A percentile compares a stretch with the other conserved stretches of the same genome.
Evolutionary conservation across 1,284 basidiomycete genomes (phyloP).

Genomic region (Apiotrichum sp.): DNA sequence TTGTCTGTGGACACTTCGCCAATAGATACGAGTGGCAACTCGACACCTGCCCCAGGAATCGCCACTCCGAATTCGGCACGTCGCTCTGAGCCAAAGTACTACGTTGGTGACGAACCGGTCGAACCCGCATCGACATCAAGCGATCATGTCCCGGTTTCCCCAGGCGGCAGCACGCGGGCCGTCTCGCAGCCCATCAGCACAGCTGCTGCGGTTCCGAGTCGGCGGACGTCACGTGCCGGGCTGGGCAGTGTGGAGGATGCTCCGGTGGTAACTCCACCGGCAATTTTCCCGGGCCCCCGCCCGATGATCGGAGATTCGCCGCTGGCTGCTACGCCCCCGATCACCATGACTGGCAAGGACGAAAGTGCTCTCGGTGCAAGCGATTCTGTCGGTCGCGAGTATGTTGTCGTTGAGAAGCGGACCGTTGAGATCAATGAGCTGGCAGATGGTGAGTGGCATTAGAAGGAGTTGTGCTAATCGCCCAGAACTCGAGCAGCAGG

Average conservation of each 20-base stretch:
- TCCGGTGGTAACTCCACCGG: slow-evolving; percentile 31
- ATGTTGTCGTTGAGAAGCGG: slow-evolving; percentile 55
- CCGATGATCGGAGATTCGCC: slow-evolving; percentile 36
- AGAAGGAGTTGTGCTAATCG: too few relatives aligned
- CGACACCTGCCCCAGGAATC: slow-evolving; percentile 8
- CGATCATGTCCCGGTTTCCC: not conserved
- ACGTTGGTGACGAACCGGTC: slow-evolving; percentile 32
- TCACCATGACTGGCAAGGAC: slow-evolving; percentile 39
- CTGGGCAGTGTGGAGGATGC: slow-evolving; percentile 30
- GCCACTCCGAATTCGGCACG: slow-evolving; percentile 10
- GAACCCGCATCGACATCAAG: not conserved
- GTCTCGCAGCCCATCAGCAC: slow-evolving; percentile 28
- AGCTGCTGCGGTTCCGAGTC: slow-evolving; percentile 14
- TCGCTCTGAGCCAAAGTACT: slow-evolving; percentile 42
- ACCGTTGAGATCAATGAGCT: slow-evolving; percentile 55
- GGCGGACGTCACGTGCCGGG: slow-evolving; percentile 11
- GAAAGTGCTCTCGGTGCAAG: slow-evolving; percentile 33
- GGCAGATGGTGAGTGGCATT: slow-evolving; percentile 49
- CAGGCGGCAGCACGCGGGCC: slow-evolving; percentile 9
- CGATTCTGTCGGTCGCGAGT: slow-evolving; percentile 46
- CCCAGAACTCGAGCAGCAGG: slow-evolving; percentile 30
- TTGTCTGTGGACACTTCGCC: slow-evolving; percentile 6
- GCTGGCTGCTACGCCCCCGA: slow-evolving; percentile 38
- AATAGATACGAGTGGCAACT: not conserved
- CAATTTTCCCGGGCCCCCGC: slow-evolving; percentile 3